Evolutionary conservation across 805 yeast species (phyloP).

Genomic region (Saccharomycopsis babjevae): DNA sequence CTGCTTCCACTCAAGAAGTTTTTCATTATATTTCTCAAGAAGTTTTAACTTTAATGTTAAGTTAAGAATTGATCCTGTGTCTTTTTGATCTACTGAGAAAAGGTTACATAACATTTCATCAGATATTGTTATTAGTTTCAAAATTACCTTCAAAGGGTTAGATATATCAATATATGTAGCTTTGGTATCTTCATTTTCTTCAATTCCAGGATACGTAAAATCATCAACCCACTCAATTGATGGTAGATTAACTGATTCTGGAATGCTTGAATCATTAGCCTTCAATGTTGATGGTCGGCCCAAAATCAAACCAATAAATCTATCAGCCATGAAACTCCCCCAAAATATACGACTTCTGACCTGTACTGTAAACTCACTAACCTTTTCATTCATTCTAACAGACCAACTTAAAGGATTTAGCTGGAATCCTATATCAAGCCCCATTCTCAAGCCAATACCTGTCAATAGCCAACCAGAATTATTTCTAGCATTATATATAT

Average conservation of each 20-base stretch:
- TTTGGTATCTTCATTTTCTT: slow-evolving; percentile 1
- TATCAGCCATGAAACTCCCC: slow-evolving; percentile 61
- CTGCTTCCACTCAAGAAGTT: slow-evolving; percentile 42
- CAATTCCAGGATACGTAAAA: slow-evolving; percentile 30
- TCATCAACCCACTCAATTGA: slow-evolving; percentile 57
- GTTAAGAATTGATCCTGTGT: slow-evolving; percentile 24
- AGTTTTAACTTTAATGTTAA: slow-evolving; percentile 29
- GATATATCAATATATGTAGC: slow-evolving; percentile 12
- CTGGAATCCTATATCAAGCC: slow-evolving; percentile 56
- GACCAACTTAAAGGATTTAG: slow-evolving; percentile 51
- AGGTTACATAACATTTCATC: slow-evolving; percentile 21
- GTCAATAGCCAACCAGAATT: slow-evolving; percentile 54
- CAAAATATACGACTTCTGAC: slow-evolving; percentile 53
- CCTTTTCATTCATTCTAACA: slow-evolving; percentile 27
- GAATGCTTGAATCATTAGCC: slow-evolving; percentile 47
- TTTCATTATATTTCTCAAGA: slow-evolving; percentile 36
- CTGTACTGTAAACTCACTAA: slow-evolving; percentile 41
- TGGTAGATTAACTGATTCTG: slow-evolving; percentile 49
- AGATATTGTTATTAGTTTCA: slow-evolving; percentile 32
- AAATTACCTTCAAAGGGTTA: slow-evolving; percentile 30
- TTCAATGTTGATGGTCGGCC: slow-evolving; percentile 51
- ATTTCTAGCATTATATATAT: slow-evolving; percentile 48
- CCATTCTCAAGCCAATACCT: slow-evolving; percentile 56
- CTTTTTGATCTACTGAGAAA: slow-evolving; percentile 24
- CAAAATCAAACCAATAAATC: slow-evolving; percentile 45